These are phyloP conservation scores for Ilex paraguariensis DNA, from an alignment of 305 asterid species.

Conservation along the genomic window DNA sequence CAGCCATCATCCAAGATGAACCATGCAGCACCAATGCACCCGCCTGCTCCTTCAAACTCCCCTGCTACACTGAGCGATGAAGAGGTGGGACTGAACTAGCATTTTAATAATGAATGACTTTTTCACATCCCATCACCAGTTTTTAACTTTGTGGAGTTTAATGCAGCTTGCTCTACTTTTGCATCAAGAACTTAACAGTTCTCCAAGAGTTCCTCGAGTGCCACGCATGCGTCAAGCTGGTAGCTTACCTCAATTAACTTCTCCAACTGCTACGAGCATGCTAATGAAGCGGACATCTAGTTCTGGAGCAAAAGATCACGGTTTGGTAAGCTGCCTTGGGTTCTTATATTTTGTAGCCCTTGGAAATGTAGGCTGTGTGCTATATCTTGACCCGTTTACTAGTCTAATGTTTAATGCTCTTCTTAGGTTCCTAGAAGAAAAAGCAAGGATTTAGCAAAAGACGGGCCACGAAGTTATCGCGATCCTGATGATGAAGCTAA, in stretches of 20 bases:
- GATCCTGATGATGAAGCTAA: slow-evolving; percentile 58
- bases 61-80: slow-evolving; percentile 85
- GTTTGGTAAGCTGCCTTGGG: slow-evolving; percentile 42
- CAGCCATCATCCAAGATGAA: slow-evolving; percentile 55
- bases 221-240: slow-evolving; percentile 98
- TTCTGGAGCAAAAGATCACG: slow-evolving; percentile 72
- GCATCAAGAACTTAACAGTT: slow-evolving; percentile 97
- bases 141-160: slow-evolving; percentile 5
- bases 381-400: slow-evolving; percentile 7
- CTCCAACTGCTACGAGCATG: slow-evolving; percentile 65
- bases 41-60: slow-evolving; percentile 52
- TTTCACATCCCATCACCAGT: slow-evolving; percentile 8
- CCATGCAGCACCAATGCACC: slow-evolving; percentile 33
- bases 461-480: slow-evolving; percentile 41
- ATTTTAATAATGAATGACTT: neutral
- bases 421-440: slow-evolving; percentile 63
- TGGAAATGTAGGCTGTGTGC: neutral
- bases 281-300: slow-evolving; percentile 70
- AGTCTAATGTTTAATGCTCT: slow-evolving; percentile 5
- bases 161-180: slow-evolving; percentile 87
- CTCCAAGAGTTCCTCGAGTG: slow-evolving; percentile 96
- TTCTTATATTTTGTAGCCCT: slow-evolving; percentile 2
- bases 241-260: slow-evolving; percentile 74
- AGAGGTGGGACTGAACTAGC: slow-evolving; percentile 50
- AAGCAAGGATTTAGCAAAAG: slow-evolving; percentile 60